Conservation (phyloP, 2,329 filamentous ascomycete genomes). For the Sporothrix variecibatus region DNA sequence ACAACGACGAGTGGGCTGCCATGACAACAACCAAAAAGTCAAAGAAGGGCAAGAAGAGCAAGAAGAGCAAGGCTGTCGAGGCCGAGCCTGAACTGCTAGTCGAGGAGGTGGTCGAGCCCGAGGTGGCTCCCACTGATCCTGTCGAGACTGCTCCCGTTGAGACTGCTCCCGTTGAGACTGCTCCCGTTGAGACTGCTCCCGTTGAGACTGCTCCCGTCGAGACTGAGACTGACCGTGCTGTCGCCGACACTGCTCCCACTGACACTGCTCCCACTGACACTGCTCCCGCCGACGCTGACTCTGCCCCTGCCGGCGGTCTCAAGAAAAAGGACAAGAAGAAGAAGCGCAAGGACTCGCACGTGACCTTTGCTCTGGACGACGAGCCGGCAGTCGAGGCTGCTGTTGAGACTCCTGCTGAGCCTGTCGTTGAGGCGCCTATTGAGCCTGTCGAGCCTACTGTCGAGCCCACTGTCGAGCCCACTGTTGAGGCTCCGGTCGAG, state of each 20-base stretch:
- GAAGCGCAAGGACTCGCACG: conserved; percentile 24
- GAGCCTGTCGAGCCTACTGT: neutral
- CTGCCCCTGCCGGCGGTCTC: neutral
- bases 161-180: neutral
- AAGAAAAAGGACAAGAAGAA: conserved; percentile 24
- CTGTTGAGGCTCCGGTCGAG: neutral
- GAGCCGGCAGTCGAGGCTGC: neutral
- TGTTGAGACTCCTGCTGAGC: neutral
- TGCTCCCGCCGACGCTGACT: neutral
- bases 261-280: neutral
- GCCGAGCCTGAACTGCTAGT: neutral
- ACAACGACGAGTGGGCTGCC: neutral
- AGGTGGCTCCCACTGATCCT: neutral
- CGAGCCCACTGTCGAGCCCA: neutral
- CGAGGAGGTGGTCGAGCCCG: neutral
- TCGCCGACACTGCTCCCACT: neutral
- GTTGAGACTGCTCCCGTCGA: neutral
- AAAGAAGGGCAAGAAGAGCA: conserved; percentile 23
- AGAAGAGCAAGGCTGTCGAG: conserved; percentile 21
- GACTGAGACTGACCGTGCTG: neutral
- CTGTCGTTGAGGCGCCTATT: neutral
- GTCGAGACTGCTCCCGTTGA: neutral
- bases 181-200: neutral
- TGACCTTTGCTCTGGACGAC: conserved; percentile 19
- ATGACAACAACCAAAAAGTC: neutral